These are phyloP conservation scores for Talaromyces sp. DNA, from an alignment of 2,329 filamentous ascomycete species.

Conservation along the genomic window DNA sequence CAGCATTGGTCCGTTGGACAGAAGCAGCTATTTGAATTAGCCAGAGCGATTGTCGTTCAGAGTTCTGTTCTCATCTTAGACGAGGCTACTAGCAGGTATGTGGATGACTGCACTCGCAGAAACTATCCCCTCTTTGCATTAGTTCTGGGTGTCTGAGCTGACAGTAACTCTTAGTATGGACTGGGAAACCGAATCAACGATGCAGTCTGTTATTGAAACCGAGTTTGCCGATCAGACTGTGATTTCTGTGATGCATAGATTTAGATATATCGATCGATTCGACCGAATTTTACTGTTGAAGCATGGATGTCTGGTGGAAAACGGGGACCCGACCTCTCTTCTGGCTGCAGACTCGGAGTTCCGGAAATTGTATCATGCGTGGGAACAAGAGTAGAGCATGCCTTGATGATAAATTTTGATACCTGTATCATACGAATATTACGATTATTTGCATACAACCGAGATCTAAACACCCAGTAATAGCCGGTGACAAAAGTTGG, in stretches of 20 bases:
- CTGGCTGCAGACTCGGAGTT: slow-evolving; percentile 34
- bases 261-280: slow-evolving; percentile 39
- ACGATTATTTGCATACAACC: not conserved
- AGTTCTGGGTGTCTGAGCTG: not conserved
- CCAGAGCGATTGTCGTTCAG: slow-evolving; percentile 49
- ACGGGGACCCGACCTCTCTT: slow-evolving; percentile 26
- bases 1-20: slow-evolving; percentile 53
- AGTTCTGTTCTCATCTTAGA: slow-evolving; percentile 40
- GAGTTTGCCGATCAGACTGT: slow-evolving; percentile 54
- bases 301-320: slow-evolving; percentile 28
- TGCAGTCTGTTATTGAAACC: slow-evolving; percentile 51
- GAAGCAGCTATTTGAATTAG: slow-evolving; percentile 59
- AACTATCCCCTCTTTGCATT: not conserved
- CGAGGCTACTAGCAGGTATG: slow-evolving; percentile 32
- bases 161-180: slow-evolving; percentile 43
- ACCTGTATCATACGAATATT: not conserved
- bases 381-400: not conserved
- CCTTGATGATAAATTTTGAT: not conserved
- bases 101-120: slow-evolving; percentile 6
- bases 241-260: slow-evolving; percentile 50
- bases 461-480: not conserved
- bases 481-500: not conserved
- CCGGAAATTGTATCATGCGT: slow-evolving; percentile 23
- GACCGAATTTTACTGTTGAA: slow-evolving; percentile 33
- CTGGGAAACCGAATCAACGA: slow-evolving; percentile 49